These are phyloP conservation scores for Nakazawaea sp. DNA, from an alignment of 805 yeast genomes.

Conservation along the genomic window DNA sequence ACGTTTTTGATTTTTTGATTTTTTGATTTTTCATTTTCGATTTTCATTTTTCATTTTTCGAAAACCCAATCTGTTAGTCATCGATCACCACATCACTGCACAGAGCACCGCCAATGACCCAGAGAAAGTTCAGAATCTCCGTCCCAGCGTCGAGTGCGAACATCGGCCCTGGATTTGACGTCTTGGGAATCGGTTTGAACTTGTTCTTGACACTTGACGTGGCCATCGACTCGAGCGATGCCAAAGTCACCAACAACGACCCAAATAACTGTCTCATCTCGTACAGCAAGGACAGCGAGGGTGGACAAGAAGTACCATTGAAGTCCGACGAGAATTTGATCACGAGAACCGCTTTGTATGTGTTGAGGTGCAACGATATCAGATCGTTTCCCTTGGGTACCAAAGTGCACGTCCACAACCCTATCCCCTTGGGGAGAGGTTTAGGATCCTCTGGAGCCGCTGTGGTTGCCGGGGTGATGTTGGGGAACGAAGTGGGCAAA, in stretches of 20 bases:
- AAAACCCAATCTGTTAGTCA: no score
- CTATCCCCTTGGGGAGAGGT: conserved; percentile 95
- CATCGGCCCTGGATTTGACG: conserved; percentile 98
- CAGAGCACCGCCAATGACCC: conserved; percentile 3
- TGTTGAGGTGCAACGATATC: conserved; percentile 76
- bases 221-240: conserved; percentile 42
- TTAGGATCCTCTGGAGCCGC: conserved; percentile 98
- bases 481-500: conserved; percentile 80
- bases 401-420: conserved; percentile 71
- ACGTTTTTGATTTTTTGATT: no score
- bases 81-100: no score
- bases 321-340: conserved; percentile 75
- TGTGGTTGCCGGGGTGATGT: conserved; percentile 90
- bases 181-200: conserved; percentile 83
- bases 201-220: conserved; percentile 69
- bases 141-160: conserved; percentile 98
- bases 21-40: no score
- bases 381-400: conserved; percentile 81
- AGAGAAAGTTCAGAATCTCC: conserved; percentile 50
- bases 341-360: conserved; percentile 89
- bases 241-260: conserved; percentile 42
- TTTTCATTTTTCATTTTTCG: no score
- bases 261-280: conserved; percentile 63
- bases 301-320: conserved; percentile 75
- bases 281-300: conserved; percentile 68